These are phyloP conservation scores for Anisogramma anomala DNA, from an alignment of 2,329 filamentous ascomycete genomes.

Conservation along the genomic window DNA sequence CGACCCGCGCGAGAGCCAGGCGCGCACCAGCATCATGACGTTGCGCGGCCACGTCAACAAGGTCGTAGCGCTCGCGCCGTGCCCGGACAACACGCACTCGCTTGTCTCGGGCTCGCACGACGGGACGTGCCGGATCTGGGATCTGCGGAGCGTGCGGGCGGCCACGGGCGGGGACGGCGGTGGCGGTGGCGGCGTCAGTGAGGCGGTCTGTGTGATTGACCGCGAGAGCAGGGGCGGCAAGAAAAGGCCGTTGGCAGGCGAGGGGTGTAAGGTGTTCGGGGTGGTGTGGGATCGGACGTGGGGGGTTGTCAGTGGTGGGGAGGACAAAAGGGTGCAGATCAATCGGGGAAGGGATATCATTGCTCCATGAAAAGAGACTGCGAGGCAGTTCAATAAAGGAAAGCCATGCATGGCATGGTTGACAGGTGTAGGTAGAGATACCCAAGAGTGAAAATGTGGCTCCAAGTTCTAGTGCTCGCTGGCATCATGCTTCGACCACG, in stretches of 20 bases:
- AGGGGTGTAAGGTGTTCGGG: conserved; percentile 81
- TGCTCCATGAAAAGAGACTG: conserved; percentile 20
- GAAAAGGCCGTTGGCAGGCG: conserved; percentile 57
- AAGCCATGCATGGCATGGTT: conserved; percentile 3
- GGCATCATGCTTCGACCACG: conserved; percentile 6
- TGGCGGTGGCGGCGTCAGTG: conserved; percentile 50
- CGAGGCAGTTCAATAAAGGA: not conserved
- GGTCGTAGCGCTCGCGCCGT: conserved; percentile 38
- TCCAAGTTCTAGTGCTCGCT: not conserved
- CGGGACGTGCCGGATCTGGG: conserved; percentile 88
- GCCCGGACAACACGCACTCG: conserved; percentile 61
- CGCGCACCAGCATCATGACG: conserved; percentile 75
- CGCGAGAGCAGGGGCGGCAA: conserved; percentile 59
- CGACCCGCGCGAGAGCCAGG: conserved; percentile 71
- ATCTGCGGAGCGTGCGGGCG: conserved; percentile 61
- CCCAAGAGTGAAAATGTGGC: conserved; percentile 13
- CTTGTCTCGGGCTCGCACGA: conserved; percentile 85
- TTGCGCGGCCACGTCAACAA: conserved; percentile 78
- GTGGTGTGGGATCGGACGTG: conserved; percentile 77
- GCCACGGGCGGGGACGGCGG: conserved; percentile 49
- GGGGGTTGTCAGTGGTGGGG: conserved; percentile 82
- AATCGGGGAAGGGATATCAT: conserved; percentile 55
- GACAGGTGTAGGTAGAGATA: conserved; percentile 13
- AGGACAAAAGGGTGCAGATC: conserved; percentile 91
- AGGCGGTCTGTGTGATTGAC: conserved; percentile 64